These are phyloP conservation scores for Exophiala mesophila DNA, from an alignment of 2,329 filamentous ascomycete genomes.

Conservation along the genomic window DNA sequence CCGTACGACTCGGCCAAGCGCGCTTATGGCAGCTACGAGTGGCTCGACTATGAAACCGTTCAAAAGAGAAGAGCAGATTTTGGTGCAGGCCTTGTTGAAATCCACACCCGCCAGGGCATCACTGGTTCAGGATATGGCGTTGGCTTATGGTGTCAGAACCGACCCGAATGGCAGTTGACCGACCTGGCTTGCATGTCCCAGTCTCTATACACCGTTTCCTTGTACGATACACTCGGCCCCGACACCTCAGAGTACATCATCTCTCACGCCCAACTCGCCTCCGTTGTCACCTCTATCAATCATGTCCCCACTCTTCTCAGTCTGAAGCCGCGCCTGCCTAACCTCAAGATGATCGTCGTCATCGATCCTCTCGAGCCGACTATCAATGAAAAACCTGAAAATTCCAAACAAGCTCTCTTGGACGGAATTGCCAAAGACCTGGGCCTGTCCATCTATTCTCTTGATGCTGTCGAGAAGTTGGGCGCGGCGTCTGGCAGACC, in stretches of 20 bases:
- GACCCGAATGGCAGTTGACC: constrained; percentile 82
- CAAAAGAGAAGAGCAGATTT: constrained; percentile 74
- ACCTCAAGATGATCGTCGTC: constrained; percentile 80
- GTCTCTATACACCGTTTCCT: constrained; percentile 79
- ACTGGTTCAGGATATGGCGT: constrained; percentile 64
- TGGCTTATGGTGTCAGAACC: constrained; percentile 81
- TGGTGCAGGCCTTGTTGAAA: constrained; percentile 76
- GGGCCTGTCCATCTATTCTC: constrained; percentile 73
- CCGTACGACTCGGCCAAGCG: constrained; percentile 71
- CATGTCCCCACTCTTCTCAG: constrained; percentile 80
- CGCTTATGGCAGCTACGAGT: constrained; percentile 71
- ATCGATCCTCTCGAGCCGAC: constrained; percentile 77
- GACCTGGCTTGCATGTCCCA: constrained; percentile 86
- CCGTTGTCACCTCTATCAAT: constrained; percentile 71
- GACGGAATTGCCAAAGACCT: constrained; percentile 65
- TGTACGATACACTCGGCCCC: constrained; percentile 92
- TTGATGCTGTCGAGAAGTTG: constrained; percentile 74
- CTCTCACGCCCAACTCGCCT: constrained; percentile 74
- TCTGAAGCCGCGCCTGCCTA: constrained; percentile 69
- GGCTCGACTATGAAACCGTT: constrained; percentile 78
- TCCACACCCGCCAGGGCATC: constrained; percentile 70
- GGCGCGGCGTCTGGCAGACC: constrained; percentile 66
- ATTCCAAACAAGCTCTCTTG: constrained; percentile 75
- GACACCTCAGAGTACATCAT: constrained; percentile 93
- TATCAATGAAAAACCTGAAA: constrained; percentile 60